phyloP scores from a whole-genome alignment of 2,329 filamentous ascomycete species.

The Pleomassaria siparia region DNA sequence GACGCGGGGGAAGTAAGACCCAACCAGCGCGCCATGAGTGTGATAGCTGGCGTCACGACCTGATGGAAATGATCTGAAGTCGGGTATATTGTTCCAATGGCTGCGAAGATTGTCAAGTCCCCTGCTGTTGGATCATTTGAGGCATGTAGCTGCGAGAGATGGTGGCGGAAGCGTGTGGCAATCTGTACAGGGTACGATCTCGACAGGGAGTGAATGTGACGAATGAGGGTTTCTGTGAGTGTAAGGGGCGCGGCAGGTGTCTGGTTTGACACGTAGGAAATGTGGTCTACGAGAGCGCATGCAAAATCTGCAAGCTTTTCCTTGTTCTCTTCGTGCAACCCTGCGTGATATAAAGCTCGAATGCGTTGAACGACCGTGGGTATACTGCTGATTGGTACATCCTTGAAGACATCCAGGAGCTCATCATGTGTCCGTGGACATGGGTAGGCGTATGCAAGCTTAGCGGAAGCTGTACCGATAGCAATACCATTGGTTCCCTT shows the following conservation, averaged over 20 bases:
- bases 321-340: constrained; percentile 83
- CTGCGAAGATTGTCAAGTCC: constrained; percentile 81
- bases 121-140: constrained; percentile 61
- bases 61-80: constrained; percentile 98
- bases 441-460: constrained; percentile 77
- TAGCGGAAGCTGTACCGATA: constrained; percentile 46
- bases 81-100: constrained; percentile 81
- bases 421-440: constrained; percentile 80
- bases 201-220: constrained; percentile 89
- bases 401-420: constrained; percentile 65
- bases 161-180: constrained; percentile 73
- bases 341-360: constrained; percentile 87
- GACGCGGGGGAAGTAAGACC: constrained; percentile 71
- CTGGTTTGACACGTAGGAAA: constrained; percentile 59
- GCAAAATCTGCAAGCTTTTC: constrained; percentile 73
- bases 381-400: constrained; percentile 64
- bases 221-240: constrained; percentile 75
- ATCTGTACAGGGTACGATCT: constrained; percentile 82
- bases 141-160: constrained; percentile 61
- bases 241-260: constrained; percentile 60
- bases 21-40: constrained; percentile 81
- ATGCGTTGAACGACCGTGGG: constrained; percentile 85
- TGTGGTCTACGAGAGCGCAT: constrained; percentile 65
- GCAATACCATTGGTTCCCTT: constrained; percentile 45
- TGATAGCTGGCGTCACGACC: constrained; percentile 85